Evolutionary conservation across 495 filamentous ascomycete genomes (phyloP).

Genomic region (Darksidea phi): DNA sequence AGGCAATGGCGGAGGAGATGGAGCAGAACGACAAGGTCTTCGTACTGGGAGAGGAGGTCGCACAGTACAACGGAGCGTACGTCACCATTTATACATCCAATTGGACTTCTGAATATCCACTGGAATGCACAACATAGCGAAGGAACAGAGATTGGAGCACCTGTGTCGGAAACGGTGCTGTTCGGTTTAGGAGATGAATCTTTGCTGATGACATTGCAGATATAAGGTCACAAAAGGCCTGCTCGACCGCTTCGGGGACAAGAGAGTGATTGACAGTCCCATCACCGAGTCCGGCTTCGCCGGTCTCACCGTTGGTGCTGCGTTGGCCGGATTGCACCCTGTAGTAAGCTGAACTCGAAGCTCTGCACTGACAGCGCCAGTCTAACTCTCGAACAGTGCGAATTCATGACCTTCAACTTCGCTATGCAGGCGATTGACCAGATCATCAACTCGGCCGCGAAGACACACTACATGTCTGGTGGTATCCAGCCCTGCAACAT

Average conservation of each 20-base stretch:
- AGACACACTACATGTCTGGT: constrained; percentile 99
- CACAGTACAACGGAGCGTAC: constrained; percentile 97
- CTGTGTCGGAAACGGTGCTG: background rate
- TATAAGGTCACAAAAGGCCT: constrained; percentile 99
- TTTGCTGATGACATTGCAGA: constrained; percentile 45
- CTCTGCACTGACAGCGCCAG: background rate
- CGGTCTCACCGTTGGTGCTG: constrained; percentile 90
- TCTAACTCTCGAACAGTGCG: constrained; percentile 60
- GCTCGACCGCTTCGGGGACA: constrained; percentile 93
- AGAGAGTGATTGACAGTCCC: constrained; percentile 95
- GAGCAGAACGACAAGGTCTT: constrained; percentile 92
- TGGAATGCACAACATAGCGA: background rate
- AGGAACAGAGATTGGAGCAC: background rate
- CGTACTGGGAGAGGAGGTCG: constrained; percentile 94
- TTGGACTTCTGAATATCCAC: background rate
- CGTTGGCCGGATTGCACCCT: constrained; percentile 88
- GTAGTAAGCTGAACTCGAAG: constrained; percentile 61
- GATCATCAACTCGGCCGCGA: constrained; percentile 98
- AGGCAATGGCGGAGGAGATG: constrained; percentile 95
- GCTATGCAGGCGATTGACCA: constrained; percentile 99
- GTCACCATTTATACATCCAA: constrained; percentile 33
- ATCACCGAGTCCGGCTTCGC: constrained; percentile 96
- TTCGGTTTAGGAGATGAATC: background rate
- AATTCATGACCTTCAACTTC: constrained; percentile 99
- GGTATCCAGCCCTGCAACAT: constrained; percentile 99